These are phyloP conservation scores for Phylloporus scabripes DNA, from an alignment of 768 basidiomycete species.

Conservation along the genomic window DNA sequence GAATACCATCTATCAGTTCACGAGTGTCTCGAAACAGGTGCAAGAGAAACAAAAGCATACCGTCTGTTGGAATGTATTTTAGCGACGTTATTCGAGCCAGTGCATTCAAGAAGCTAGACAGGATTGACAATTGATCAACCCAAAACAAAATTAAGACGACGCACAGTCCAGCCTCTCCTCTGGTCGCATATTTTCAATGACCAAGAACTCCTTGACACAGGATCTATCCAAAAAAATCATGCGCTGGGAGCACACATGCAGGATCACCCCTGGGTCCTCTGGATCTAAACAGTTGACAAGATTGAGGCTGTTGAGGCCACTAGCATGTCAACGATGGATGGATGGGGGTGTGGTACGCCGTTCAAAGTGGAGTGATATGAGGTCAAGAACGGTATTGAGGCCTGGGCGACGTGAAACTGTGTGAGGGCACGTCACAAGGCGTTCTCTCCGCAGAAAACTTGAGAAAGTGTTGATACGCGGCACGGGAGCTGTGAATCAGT, in stretches of 20 bases:
- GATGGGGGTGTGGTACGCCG: slow-evolving; percentile 11
- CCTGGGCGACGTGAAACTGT: slow-evolving; percentile 77
- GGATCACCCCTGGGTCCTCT: slow-evolving; percentile 28
- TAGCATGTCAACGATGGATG: slow-evolving; percentile 28
- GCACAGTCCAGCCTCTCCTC: slow-evolving; percentile 72
- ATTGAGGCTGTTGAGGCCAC: slow-evolving; percentile 29
- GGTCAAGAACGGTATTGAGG: slow-evolving; percentile 67
- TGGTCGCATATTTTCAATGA: slow-evolving; percentile 46
- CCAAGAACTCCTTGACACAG: slow-evolving; percentile 47
- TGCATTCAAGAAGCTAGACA: slow-evolving; percentile 59
- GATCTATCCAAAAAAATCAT: slow-evolving; percentile 65
- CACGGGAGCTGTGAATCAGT: not conserved
- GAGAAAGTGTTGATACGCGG: slow-evolving; percentile 42
- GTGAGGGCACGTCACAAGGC: slow-evolving; percentile 81
- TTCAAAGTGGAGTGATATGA: slow-evolving; percentile 32
- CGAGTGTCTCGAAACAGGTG: not conserved
- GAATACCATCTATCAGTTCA: slow-evolving; percentile 51
- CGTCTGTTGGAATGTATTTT: slow-evolving; percentile 44
- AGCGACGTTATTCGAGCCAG: slow-evolving; percentile 58
- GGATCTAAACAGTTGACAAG: too few species aligned
- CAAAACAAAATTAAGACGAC: slow-evolving; percentile 23
- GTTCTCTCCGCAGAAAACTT: slow-evolving; percentile 68
- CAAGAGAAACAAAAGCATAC: slow-evolving; percentile 32
- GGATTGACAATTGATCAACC: slow-evolving; percentile 4
- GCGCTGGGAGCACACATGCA: slow-evolving; percentile 62